These are phyloP conservation scores for Flaveria trinervia DNA, from an alignment of 129 eudicot genomes.

Conservation along the genomic window DNA sequence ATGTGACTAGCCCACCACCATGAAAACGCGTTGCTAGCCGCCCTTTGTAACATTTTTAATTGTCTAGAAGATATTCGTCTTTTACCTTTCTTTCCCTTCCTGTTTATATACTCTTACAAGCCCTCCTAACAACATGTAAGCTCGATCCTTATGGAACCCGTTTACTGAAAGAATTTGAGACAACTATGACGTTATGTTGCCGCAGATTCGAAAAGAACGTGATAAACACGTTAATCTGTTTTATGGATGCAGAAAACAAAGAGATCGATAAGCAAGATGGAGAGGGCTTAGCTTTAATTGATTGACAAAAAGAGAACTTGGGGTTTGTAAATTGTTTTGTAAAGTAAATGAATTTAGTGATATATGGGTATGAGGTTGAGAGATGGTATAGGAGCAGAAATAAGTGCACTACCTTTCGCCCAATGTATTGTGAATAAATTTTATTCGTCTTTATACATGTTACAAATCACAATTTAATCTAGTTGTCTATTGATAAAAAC, in stretches of 20 bases:
- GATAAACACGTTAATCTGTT: neutral
- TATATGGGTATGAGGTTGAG: conserved; percentile 32
- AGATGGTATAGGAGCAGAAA: conserved; percentile 35
- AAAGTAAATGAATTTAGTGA: conserved; percentile 18
- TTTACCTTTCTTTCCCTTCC: neutral
- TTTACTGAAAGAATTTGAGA: neutral
- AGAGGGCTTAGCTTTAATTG: conserved; percentile 9
- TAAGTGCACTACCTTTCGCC: conserved; percentile 25
- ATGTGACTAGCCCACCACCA: conserved; percentile 79
- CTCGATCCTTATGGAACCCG: neutral
- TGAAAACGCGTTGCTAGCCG: conserved; percentile 64
- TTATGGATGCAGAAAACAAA: neutral
- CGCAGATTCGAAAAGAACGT: neutral
- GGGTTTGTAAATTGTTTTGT: conserved; percentile 22
- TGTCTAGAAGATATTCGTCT: conserved; percentile 17
- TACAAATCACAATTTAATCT: neutral
- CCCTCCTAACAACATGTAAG: neutral
- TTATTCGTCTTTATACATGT: neutral
- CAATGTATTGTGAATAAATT: conserved; percentile 1
- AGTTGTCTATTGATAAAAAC: neutral
- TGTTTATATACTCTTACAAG: neutral
- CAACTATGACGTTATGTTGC: neutral
- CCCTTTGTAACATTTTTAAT: conserved; percentile 56
- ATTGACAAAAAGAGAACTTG: neutral
- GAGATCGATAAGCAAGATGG: neutral